Base-by-base conservation (phyloP, 1,139 yeast species). In the Pichia inconspicua region DNA sequence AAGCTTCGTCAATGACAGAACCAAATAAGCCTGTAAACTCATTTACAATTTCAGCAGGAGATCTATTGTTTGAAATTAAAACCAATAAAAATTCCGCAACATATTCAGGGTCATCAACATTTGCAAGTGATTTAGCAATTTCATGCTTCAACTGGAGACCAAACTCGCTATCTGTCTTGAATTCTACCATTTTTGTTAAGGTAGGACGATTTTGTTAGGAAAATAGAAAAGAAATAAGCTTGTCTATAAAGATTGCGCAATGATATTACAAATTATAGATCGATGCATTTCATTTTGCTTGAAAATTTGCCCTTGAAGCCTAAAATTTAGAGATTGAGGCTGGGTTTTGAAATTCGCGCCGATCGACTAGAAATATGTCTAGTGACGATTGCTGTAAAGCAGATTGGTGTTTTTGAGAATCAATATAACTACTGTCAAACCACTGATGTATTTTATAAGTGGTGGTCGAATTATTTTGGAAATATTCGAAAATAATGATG, bases 41-140 rank as follows among this genome's bases (percentile, higher is more conserved):
- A 10, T 67, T 65, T 7, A 78, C 73, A 42, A 87, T 83, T 53
- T 84, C 87, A 10, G 71, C 73, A 11, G 82, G 75, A 6, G 80
- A 68, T 61, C 85, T 82, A 56, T 82, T 80, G 58, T 85, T 85
- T 28, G 84, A 80, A 50, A 87, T 80, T 68, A 87, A 72, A 49
- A 85, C 75, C 25, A 82, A 75, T 52, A 88, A 80, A 62, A 80
- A 88, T 62, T 88, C 95, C 15, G 96, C 87, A 40, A 85, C 84
- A 61, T 84, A 88, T 42, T 72, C 78, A 32, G 87, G 80, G 62
- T 87, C 95, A 52, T 84, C 95, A 9, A 63, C 64, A 47, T 69
- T 70, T 10, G 49, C 48, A 25, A 64, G 55, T 47, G 52, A 56
- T 14, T 51, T 41, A 9, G 61, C 54, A 10, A 65, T 54, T 15